Conservation (phyloP, 768 basidiomycete species). For the Boletus reticulatus region DNA sequence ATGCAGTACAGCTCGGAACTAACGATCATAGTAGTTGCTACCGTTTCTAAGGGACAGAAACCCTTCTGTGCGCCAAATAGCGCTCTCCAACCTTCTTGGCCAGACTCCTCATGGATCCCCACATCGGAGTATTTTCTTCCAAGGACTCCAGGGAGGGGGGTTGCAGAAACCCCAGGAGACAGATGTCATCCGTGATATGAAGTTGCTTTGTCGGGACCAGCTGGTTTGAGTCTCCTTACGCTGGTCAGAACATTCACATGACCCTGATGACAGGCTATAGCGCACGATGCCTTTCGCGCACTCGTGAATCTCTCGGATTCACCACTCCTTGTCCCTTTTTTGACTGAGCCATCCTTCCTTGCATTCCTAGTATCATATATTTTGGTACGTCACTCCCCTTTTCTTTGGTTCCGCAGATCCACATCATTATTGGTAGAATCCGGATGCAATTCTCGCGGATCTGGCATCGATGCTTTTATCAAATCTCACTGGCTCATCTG, state of each 20-base stretch:
- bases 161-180: constrained; percentile 60
- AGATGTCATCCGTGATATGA: constrained; percentile 75
- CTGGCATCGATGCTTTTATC: constrained; percentile 96
- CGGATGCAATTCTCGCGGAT: constrained; percentile 88
- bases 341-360: constrained; percentile 74
- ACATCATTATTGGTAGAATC: constrained; percentile 53
- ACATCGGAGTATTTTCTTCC: constrained; percentile 72
- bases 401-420: constrained; percentile 2
- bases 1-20: constrained; percentile 3
- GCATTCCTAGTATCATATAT: constrained; percentile 87
- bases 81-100: constrained; percentile 77
- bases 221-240: constrained; percentile 48
- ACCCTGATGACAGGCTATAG: constrained; percentile 57
- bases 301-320: constrained; percentile 93
- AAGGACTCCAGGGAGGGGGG: constrained; percentile 55
- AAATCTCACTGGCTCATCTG: constrained; percentile 80
- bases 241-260: constrained; percentile 13
- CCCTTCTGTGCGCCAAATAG: constrained; percentile 83
- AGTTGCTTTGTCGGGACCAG: constrained; percentile 85
- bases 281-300: constrained; percentile 93
- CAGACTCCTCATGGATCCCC: constrained; percentile 74
- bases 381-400: constrained; percentile 54
- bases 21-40: constrained; percentile 53
- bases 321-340: constrained; percentile 56
- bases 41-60: constrained; percentile 85